Base-by-base conservation (phyloP, 2,329 filamentous ascomycete genomes). In the Fusarium chlamydosporum region DNA sequence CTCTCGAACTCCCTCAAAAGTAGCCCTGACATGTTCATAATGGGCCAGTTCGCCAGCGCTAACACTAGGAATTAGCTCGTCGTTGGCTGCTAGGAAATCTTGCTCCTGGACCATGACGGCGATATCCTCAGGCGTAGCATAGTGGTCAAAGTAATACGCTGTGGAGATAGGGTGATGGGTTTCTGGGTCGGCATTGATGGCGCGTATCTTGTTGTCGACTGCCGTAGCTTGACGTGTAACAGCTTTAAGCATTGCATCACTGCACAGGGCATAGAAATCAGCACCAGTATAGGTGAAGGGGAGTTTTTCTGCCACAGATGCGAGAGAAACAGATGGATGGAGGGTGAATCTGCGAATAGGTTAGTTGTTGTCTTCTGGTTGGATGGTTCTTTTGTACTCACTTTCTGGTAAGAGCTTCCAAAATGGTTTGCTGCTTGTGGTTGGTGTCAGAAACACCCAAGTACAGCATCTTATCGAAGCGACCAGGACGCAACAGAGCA, bases 401-500 rank as follows among this genome's bases (percentile, higher is more conserved):
- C 92, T 98, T 99, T 75, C 96, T 87, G 3, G 96, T 98, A 76
- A 99, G 82, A 2, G 96, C 96, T 78, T 98, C 93, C 76, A 99
- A 82, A 68, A 99, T 98, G 23, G 90, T 97, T 66, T 93, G 88
- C 81, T 99, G 96, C 83, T 98, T 98, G 18, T 97, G 92, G 75
- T 98, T 95, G 6, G 94, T 97, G 79, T 99, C 96, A 9, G 93
- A 96, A 10, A 99, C 94, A 35, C 96, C 96, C 13, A 99, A 85
- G 76, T 98, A 99, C 31, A 99, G 87, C 94, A 98, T 97, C 84
- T 98, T 98, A 78, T 99, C 96, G 78, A 99, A 98, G 62, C 95
- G 86, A 4, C 95, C 95, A 2, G 95, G 96, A 55, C 95, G 88
- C 43, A 98, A 83, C 60, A 99, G 82, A 6, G 95, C 96, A 68